Evolutionary conservation across 1,284 basidiomycete species (phyloP).

Genomic region (Cystobasidium slooffiae): DNA sequence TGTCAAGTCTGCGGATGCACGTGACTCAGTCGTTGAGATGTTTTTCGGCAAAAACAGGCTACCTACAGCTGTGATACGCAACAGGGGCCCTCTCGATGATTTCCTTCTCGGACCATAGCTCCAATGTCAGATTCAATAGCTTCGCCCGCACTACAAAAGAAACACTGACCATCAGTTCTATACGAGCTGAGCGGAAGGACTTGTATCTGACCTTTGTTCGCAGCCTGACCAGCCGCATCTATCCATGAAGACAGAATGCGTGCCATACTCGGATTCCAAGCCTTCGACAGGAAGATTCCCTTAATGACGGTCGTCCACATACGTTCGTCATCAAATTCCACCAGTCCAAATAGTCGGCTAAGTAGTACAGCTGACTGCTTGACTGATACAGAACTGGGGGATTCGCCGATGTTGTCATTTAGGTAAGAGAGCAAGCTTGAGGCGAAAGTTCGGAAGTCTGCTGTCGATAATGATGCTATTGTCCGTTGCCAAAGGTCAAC

Average conservation of each 20-base stretch:
- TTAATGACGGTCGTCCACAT: not conserved
- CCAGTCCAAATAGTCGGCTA: not conserved
- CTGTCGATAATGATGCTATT: not conserved
- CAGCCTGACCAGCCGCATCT: not conserved
- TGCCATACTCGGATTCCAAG: constrained; percentile 3
- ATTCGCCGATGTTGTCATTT: not conserved
- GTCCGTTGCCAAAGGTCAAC: constrained; percentile 12
- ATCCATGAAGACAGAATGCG: not conserved
- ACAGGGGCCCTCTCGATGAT: constrained; percentile 5
- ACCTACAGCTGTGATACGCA: constrained; percentile 25
- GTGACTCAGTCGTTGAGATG: not conserved
- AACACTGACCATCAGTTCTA: not conserved
- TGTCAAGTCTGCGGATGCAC: constrained; percentile 66
- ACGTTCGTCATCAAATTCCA: not conserved
- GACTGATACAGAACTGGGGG: not conserved
- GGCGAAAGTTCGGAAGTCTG: constrained; percentile 24
- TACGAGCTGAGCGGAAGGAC: not conserved
- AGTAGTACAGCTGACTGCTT: constrained; percentile 15
- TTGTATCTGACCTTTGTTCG: not conserved
- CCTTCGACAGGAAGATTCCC: not conserved
- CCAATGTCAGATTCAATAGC: not conserved
- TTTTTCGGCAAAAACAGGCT: not conserved
- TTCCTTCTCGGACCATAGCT: not conserved
- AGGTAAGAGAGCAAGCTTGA: not conserved
- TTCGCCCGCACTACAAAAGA: not conserved